These are phyloP conservation scores for Pythium pyrilobum DNA, from an alignment of 352 stramenopile species.

Conservation along the genomic window DNA sequence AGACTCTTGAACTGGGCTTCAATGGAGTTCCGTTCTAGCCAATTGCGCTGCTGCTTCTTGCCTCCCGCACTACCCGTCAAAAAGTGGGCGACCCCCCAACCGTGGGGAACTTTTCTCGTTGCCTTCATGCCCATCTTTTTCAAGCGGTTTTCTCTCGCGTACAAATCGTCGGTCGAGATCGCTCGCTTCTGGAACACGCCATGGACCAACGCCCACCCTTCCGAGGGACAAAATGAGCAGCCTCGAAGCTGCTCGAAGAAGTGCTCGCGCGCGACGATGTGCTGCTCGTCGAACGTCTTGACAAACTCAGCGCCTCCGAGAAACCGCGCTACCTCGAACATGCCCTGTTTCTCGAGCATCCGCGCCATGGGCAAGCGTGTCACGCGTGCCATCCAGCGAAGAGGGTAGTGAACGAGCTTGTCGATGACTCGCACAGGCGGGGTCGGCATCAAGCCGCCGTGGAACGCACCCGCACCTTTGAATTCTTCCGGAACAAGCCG, in stretches of 20 bases:
- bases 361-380: conserved; percentile 47
- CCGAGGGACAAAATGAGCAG: conserved; percentile 55
- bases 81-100: conserved; percentile 77
- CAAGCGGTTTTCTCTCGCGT: conserved; percentile 12
- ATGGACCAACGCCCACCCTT: conserved; percentile 76
- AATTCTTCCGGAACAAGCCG: conserved; percentile 45
- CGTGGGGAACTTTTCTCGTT: conserved; percentile 46
- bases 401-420: conserved; percentile 54
- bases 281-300: conserved; percentile 62
- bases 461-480: conserved; percentile 32
- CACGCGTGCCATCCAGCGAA: conserved; percentile 46
- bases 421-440: conserved; percentile 54
- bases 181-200: conserved; percentile 54
- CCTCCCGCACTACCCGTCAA: conserved; percentile 32
- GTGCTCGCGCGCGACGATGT: conserved; percentile 40
- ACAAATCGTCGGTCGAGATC: conserved; percentile 13
- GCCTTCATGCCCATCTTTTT: conserved; percentile 13
- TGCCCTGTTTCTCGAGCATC: conserved; percentile 44
- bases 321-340: conserved; percentile 43
- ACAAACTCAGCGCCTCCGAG: conserved; percentile 63
- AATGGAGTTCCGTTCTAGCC: conserved; percentile 60
- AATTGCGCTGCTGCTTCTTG: conserved; percentile 36
- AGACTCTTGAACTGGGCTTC: conserved; percentile 73
- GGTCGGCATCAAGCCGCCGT: conserved; percentile 38
- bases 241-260: conserved; percentile 52